A percentile compares a stretch with the other conserved stretches of the same genome.
phyloP scores from a whole-genome alignment of 257 asterid genomes.

The Solanum arcanum region DNA sequence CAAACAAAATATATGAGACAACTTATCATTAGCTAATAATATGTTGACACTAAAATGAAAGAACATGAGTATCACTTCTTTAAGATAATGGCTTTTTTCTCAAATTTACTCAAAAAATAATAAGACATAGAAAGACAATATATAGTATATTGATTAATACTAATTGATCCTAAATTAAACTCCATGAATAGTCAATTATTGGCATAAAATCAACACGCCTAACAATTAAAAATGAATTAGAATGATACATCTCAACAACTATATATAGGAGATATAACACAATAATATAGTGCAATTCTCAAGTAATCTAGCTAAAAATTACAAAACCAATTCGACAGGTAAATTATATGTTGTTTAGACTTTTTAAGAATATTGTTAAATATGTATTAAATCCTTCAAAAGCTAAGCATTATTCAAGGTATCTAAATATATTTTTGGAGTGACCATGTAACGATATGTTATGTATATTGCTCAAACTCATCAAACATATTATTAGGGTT shows the following conservation, averaged over 20 bases:
- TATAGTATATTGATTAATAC: not conserved
- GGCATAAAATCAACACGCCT: not conserved
- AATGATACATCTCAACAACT: constrained; percentile 12
- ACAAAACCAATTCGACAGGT: not conserved
- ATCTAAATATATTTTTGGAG: not conserved
- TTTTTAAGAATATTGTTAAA: not conserved
- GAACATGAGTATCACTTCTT: not conserved
- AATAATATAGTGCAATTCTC: not conserved
- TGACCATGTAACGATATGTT: too few species aligned
- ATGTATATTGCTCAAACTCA: not conserved
- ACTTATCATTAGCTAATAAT: not conserved
- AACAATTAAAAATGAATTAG: not conserved
- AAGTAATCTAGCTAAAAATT: not conserved
- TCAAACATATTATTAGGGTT: not conserved
- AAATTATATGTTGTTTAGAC: not conserved
- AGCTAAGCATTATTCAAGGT: not conserved
- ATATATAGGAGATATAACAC: not conserved
- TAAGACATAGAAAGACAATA: not conserved
- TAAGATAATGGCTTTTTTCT: not conserved
- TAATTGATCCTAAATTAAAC: not conserved
- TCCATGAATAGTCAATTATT: not conserved
- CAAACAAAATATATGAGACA: not conserved
- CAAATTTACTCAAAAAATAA: not conserved
- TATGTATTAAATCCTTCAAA: not conserved
- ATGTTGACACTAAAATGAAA: not conserved